These are phyloP conservation scores for Lachnum nothofagi DNA, from an alignment of 2,329 filamentous ascomycete species.

Conservation along the genomic window DNA sequence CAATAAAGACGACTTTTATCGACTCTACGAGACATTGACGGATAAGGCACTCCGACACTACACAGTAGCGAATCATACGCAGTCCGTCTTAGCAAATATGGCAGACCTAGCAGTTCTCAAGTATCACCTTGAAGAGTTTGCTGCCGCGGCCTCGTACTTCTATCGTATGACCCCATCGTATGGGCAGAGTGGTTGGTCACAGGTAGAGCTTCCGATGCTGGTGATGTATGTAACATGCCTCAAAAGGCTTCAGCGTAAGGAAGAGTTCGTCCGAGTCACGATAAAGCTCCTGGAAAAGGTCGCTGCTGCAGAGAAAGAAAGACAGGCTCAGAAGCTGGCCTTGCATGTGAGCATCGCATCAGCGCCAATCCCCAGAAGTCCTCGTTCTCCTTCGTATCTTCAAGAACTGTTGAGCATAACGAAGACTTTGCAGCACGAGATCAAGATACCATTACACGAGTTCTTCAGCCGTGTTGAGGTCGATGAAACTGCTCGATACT, in stretches of 20 bases:
- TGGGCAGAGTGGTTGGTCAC: slow-evolving; percentile 69
- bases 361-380: slow-evolving; percentile 16
- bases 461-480: slow-evolving; percentile 70
- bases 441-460: slow-evolving; percentile 62
- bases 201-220: slow-evolving; percentile 76
- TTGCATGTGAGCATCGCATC: slow-evolving; percentile 13
- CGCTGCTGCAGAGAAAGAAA: slow-evolving; percentile 49
- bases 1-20: slow-evolving; percentile 59
- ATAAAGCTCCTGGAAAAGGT: slow-evolving; percentile 69
- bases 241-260: slow-evolving; percentile 66
- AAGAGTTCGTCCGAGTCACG: slow-evolving; percentile 73
- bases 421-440: slow-evolving; percentile 48
- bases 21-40: slow-evolving; percentile 70
- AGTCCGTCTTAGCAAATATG: slow-evolving; percentile 71
- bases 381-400: slow-evolving; percentile 29
- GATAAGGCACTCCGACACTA: slow-evolving; percentile 80
- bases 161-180: slow-evolving; percentile 74
- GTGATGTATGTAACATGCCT: slow-evolving; percentile 82
- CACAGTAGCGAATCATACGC: slow-evolving; percentile 68
- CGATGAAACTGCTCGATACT: slow-evolving; percentile 63
- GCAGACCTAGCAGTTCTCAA: slow-evolving; percentile 84
- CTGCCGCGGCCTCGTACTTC: slow-evolving; percentile 71
- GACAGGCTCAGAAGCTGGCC: slow-evolving; percentile 36
- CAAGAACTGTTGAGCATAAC: slow-evolving; percentile 28
- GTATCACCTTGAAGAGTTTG: slow-evolving; percentile 69